Evolutionary conservation across 1,139 yeast genomes (phyloP).

Genomic region (Yamadazyma buinensis): DNA sequence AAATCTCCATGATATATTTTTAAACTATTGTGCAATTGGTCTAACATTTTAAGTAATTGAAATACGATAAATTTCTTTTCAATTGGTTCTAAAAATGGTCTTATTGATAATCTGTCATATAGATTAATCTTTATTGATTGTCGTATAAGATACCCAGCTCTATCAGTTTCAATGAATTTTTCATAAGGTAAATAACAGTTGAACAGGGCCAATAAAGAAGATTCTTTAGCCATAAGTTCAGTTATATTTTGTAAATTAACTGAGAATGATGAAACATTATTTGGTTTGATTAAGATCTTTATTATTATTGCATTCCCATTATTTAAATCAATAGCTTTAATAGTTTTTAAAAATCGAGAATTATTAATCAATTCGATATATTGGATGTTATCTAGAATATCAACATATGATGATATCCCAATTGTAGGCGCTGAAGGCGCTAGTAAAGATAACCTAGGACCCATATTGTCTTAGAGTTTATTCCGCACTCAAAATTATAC

Average conservation of each 20-base stretch:
- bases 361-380: conserved; percentile 70
- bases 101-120: conserved; percentile 79
- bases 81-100: conserved; percentile 80
- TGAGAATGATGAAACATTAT: conserved; percentile 17
- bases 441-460: conserved; percentile 76
- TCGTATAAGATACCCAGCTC: conserved; percentile 88
- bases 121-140: conserved; percentile 75
- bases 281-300: conserved; percentile 79
- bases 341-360: conserved; percentile 81
- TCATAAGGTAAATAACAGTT: conserved; percentile 71
- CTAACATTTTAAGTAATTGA: conserved; percentile 64
- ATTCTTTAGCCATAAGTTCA: conserved; percentile 33
- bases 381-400: conserved; percentile 69
- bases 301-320: conserved; percentile 66
- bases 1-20: conserved; percentile 83
- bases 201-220: conserved; percentile 41
- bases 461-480: conserved; percentile 54
- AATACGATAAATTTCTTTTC: conserved; percentile 84
- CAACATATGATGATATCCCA: conserved; percentile 85
- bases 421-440: conserved; percentile 93
- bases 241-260: conserved; percentile 30
- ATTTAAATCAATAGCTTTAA: conserved; percentile 63
- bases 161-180: conserved; percentile 76
- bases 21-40: conserved; percentile 54
- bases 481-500: no score